Conservation (phyloP, 2,329 filamentous ascomycete species). For the Aspergillus quadrilineatus region DNA sequence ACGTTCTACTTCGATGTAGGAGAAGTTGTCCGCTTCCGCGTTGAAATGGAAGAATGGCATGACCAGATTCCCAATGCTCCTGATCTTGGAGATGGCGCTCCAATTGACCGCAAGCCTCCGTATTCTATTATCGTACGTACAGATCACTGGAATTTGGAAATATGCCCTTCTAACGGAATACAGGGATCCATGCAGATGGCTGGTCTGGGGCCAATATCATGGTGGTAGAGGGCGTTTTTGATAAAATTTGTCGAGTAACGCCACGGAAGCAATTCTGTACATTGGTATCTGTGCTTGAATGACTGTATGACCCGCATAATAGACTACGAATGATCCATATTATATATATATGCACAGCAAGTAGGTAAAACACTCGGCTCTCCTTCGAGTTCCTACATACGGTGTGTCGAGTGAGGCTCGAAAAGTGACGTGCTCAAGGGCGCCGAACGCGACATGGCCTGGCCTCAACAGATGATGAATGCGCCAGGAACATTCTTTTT, state of each 20-base stretch:
- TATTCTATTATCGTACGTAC: slow-evolving; percentile 46
- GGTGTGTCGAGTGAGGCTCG: not conserved
- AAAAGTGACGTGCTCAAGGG: not conserved
- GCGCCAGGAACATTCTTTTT: not conserved
- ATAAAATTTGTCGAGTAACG: not conserved
- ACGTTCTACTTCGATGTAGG: slow-evolving; percentile 85
- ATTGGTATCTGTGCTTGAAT: not conserved
- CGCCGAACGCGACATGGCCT: not conserved
- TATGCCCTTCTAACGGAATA: slow-evolving; percentile 13
- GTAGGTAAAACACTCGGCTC: not conserved
- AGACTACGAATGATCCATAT: slow-evolving; percentile 8
- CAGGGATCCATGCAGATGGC: slow-evolving; percentile 50
- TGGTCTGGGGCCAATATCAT: slow-evolving; percentile 46
- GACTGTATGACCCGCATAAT: slow-evolving; percentile 4
- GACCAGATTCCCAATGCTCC: slow-evolving; percentile 77
- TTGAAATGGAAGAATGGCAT: slow-evolving; percentile 86
- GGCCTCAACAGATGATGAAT: not conserved
- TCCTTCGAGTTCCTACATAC: too few relatives aligned
- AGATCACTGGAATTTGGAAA: not conserved
- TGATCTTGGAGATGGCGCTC: slow-evolving; percentile 60
- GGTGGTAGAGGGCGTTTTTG: slow-evolving; percentile 39
- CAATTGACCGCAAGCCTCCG: slow-evolving; percentile 58
- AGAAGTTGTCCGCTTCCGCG: slow-evolving; percentile 81
- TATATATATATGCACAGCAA: too few relatives aligned
- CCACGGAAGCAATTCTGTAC: not conserved